phyloP scores from a whole-genome alignment of 306 rosid genomes.

The Lathyrus tuberosus region DNA sequence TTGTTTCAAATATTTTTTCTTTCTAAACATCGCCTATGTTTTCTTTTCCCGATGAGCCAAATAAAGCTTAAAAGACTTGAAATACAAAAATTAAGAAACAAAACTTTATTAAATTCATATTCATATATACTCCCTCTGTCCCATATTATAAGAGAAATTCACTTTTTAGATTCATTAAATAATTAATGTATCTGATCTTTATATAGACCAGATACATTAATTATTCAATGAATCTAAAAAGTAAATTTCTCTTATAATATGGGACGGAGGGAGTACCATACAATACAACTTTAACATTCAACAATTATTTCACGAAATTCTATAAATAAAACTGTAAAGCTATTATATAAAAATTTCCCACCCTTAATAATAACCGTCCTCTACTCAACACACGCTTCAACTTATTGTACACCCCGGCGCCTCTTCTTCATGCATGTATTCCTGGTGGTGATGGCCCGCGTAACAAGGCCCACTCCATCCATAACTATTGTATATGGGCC shows the following conservation, averaged over 20 bases:
- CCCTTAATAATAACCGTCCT: not conserved
- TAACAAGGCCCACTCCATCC: constrained; percentile 40
- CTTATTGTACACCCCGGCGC: constrained; percentile 38
- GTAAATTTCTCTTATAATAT: too few relatives aligned
- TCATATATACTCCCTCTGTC: too few relatives aligned
- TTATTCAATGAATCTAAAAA: too few relatives aligned
- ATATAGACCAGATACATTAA: too few relatives aligned
- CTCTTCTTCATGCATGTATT: constrained; percentile 44
- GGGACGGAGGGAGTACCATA: too few relatives aligned
- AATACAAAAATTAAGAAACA: not conserved
- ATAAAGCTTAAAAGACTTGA: too few relatives aligned
- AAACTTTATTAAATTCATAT: not conserved
- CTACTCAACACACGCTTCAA: not conserved
- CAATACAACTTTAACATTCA: too few relatives aligned
- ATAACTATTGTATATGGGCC: constrained; percentile 52
- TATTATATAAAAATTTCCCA: not conserved
- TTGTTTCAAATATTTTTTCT: too few relatives aligned
- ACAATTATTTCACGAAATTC: not conserved
- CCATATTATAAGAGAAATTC: too few relatives aligned
- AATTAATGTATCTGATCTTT: too few relatives aligned
- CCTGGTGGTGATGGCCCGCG: constrained; percentile 40
- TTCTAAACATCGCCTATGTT: too few relatives aligned
- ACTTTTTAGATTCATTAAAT: too few relatives aligned
- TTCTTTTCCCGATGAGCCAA: not conserved
- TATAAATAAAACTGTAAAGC: not conserved